Percentiles rank a stretch among this genome's conserved stretches.
Conservation (phyloP, 192 early-diverging fungal species). For the Coemansia sp. region DNA sequence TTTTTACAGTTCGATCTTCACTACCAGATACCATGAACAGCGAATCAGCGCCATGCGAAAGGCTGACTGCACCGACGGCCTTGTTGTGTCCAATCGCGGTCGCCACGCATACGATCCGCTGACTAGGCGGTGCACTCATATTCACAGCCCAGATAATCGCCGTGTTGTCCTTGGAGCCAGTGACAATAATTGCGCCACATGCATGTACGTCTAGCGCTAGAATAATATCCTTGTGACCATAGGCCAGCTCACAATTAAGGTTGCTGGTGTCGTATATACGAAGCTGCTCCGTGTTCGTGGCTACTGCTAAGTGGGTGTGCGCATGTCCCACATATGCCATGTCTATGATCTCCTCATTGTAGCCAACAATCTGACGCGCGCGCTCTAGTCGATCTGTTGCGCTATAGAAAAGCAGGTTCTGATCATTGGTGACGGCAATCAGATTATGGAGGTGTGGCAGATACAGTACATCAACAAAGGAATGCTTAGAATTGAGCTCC, state of each 20-base stretch:
- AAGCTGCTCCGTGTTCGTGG: conserved; percentile 91
- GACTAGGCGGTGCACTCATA: conserved; percentile 56
- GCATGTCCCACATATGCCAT: conserved; percentile 71
- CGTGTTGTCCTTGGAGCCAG: conserved; percentile 91
- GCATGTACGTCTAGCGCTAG: conserved; percentile 70
- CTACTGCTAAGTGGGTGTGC: conserved; percentile 78
- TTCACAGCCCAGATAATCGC: conserved; percentile 79
- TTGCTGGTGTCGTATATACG: conserved; percentile 80
- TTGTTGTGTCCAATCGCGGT: conserved; percentile 88
- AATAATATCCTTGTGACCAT: conserved; percentile 88
- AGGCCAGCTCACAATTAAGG: conserved; percentile 80
- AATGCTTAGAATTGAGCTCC: conserved; percentile 73
- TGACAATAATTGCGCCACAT: conserved; percentile 70
- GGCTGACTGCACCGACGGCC: conserved; percentile 83
- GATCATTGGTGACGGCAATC: conserved; percentile 81
- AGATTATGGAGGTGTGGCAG: conserved; percentile 58
- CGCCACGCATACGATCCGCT: conserved; percentile 65
- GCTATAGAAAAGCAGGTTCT: conserved; percentile 83
- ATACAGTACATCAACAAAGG: conserved; percentile 73
- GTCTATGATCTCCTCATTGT: conserved; percentile 96
- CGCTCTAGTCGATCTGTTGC: conserved; percentile 57
- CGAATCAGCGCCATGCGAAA: conserved; percentile 63
- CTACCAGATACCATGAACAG: conserved; percentile 80
- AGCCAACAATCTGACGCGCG: conserved; percentile 85
- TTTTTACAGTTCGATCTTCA: conserved; percentile 94